Evolutionary conservation across 192 early-diverging fungal genomes (phyloP).

Genomic region (Mortierella antarctica): DNA sequence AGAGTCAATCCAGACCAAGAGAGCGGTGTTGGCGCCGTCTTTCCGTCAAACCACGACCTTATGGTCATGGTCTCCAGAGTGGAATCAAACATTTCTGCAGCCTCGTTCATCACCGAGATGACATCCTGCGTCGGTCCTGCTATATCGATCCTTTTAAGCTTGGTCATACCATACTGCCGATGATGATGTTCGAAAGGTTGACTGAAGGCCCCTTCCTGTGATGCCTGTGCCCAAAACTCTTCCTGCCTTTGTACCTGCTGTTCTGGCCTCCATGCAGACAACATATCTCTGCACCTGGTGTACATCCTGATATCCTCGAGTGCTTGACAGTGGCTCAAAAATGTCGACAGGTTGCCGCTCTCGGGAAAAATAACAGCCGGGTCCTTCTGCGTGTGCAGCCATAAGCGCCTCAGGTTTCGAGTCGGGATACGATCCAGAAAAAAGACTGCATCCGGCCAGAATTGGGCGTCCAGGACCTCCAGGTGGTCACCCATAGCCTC

Average conservation of each 20-base stretch:
- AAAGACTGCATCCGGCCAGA: conserved; percentile 35
- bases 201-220: neutral
- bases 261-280: conserved; percentile 26
- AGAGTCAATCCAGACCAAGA: conserved; percentile 23
- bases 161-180: neutral
- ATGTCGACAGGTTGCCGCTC: conserved; percentile 6
- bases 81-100: conserved; percentile 21
- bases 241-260: neutral
- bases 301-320: conserved; percentile 33
- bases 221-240: neutral
- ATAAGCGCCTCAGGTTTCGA: conserved; percentile 6
- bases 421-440: conserved; percentile 43
- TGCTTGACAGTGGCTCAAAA: conserved; percentile 18
- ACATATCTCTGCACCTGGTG: conserved; percentile 7
- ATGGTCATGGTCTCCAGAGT: conserved; percentile 12
- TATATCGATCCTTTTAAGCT: conserved; percentile 22
- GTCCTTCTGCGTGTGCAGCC: conserved; percentile 22
- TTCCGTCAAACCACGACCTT: conserved; percentile 46
- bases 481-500: conserved; percentile 48
- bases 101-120: conserved; percentile 28
- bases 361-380: conserved; percentile 18
- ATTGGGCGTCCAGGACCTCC: conserved; percentile 30
- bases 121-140: conserved; percentile 34
- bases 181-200: neutral
- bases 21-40: conserved; percentile 8